Conservation (phyloP, 1,284 basidiomycete species). For the Pseudozyma sp. region DNA sequence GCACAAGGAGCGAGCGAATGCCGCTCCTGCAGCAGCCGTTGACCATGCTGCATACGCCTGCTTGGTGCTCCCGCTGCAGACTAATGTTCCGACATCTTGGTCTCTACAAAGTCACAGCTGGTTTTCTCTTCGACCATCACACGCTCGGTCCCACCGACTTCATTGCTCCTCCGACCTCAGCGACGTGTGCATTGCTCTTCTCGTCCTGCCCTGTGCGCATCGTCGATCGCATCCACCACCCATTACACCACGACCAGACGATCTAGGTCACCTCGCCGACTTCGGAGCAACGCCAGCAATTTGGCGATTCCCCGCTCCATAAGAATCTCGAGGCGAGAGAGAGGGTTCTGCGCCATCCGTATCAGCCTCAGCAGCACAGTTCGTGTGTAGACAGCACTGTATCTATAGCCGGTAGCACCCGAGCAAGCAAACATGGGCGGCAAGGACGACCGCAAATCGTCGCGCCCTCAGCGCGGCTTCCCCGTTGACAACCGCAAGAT, state of each 20-base stretch:
- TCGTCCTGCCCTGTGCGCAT: not conserved
- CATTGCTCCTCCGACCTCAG: not conserved
- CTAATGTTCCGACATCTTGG: not conserved
- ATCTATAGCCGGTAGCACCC: not conserved
- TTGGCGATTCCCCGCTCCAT: too few species aligned
- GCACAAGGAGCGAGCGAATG: too few species aligned
- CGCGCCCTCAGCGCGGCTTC: constrained; percentile 30
- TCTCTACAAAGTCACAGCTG: constrained; percentile 2
- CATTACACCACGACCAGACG: too few species aligned
- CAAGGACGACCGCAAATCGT: constrained; percentile 23
- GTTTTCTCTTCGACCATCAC: not conserved
- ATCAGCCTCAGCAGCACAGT: too few species aligned
- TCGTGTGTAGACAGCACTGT: not conserved
- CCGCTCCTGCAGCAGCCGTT: too few species aligned
- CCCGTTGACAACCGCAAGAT: constrained; percentile 40
- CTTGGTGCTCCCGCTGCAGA: not conserved
- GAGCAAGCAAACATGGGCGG: constrained; percentile 24
- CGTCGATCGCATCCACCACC: not conserved
- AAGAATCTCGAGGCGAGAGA: too few species aligned
- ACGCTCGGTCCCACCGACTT: not conserved
- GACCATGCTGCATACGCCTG: not conserved
- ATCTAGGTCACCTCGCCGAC: too few species aligned
- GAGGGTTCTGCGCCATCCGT: too few species aligned
- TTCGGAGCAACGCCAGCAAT: too few species aligned
- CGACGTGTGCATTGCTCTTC: not conserved